Evolutionary conservation across 108 stramenopile species (phyloP).

Genomic region (Conticribra weissflogii): DNA sequence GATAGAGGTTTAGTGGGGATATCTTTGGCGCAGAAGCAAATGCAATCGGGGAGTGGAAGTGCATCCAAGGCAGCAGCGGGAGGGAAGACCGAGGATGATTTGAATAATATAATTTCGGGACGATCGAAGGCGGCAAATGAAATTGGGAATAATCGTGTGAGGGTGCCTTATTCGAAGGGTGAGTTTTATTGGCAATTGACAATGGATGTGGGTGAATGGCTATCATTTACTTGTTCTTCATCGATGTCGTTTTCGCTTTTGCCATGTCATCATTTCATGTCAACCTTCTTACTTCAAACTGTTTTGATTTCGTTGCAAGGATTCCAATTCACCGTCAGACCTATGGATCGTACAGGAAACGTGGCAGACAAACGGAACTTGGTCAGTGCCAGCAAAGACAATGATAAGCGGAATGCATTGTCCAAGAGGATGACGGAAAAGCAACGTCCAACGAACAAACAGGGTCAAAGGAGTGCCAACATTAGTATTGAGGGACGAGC

Average conservation of each 20-base stretch:
- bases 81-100: constrained; percentile 41
- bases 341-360: constrained; percentile 54
- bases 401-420: constrained; percentile 65
- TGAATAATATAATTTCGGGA: constrained; percentile 42
- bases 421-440: constrained; percentile 81
- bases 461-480: constrained; percentile 82
- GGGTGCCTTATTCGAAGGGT: constrained; percentile 85
- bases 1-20: constrained; percentile 51
- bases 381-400: constrained; percentile 48
- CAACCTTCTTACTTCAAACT: too few species aligned
- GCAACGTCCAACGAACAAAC: constrained; percentile 65
- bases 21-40: constrained; percentile 15
- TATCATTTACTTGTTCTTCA: too few species aligned
- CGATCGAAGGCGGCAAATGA: constrained; percentile 27
- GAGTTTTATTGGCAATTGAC: too few species aligned
- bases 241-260: too few species aligned
- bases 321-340: constrained; percentile 82
- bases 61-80: neutral
- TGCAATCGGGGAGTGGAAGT: constrained; percentile 17
- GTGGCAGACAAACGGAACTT: constrained; percentile 54
- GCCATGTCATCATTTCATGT: too few species aligned
- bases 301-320: too few species aligned
- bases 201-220: too few species aligned
- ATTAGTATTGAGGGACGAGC: constrained; percentile 83
- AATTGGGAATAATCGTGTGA: constrained; percentile 77